These are phyloP conservation scores for Lipomyces mesembrius DNA, from an alignment of 805 yeast species.

Conservation along the genomic window DNA sequence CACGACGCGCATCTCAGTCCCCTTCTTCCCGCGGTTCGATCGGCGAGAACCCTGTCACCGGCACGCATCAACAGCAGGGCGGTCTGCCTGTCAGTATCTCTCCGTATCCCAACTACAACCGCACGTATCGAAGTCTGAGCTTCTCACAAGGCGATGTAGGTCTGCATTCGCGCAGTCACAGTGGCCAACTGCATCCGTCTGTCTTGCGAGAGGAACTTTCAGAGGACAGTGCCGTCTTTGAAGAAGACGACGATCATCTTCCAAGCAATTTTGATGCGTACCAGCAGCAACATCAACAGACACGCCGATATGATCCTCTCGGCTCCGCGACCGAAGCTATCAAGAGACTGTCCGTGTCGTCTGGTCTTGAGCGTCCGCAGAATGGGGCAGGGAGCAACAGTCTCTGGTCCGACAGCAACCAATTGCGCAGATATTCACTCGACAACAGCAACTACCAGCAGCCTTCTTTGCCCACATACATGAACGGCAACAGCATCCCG, in stretches of 20 bases:
- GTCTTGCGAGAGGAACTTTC: slow-evolving; percentile 10
- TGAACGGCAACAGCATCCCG: neutral
- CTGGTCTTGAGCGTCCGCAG: slow-evolving; percentile 1
- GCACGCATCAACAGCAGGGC: slow-evolving; percentile 3
- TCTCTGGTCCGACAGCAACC: slow-evolving; percentile 2
- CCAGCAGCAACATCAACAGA: neutral
- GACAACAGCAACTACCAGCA: slow-evolving; percentile 2
- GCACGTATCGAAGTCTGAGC: slow-evolving; percentile 8
- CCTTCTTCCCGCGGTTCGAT: slow-evolving; percentile 4
- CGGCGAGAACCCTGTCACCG: neutral
- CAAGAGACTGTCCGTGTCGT: slow-evolving; percentile 14
- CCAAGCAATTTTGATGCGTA: neutral
- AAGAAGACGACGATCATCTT: slow-evolving; percentile 23
- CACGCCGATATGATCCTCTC: neutral
- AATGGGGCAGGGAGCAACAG: neutral
- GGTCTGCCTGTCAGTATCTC: neutral
- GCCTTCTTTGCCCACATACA: neutral
- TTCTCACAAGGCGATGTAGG: slow-evolving; percentile 7
- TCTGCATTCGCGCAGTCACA: slow-evolving; percentile 2
- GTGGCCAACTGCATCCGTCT: slow-evolving; percentile 6
- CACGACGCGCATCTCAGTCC: slow-evolving; percentile 6
- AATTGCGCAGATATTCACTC: neutral
- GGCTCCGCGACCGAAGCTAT: neutral
- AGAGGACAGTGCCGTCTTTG: slow-evolving; percentile 26
- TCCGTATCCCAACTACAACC: neutral